A percentile compares a stretch with the other conserved stretches of the same genome.
Conservation (phyloP, 768 basidiomycete genomes). For the Trametes maxima region DNA sequence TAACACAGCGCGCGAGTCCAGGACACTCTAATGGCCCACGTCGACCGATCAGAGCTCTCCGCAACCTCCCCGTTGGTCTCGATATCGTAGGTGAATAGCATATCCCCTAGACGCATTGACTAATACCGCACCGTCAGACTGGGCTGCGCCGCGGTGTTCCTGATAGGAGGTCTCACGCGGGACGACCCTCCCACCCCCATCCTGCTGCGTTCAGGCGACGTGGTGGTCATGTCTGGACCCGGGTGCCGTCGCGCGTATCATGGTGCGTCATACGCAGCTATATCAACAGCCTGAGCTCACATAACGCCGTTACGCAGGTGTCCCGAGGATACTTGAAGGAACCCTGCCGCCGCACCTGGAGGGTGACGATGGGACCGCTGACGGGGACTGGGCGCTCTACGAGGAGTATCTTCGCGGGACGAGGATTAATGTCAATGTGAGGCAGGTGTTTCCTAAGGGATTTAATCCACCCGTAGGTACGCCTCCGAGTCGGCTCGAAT, state of each 20-base stretch:
- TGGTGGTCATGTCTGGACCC: slow-evolving; percentile 91
- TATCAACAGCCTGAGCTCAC: not conserved
- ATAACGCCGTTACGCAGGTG: slow-evolving; percentile 46
- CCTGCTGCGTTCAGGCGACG: slow-evolving; percentile 88
- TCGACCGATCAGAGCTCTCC: slow-evolving; percentile 96
- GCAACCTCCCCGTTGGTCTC: slow-evolving; percentile 91
- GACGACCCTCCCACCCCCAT: slow-evolving; percentile 78
- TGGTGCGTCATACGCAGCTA: slow-evolving; percentile 49
- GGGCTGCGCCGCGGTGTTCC: slow-evolving; percentile 86
- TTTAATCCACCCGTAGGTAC: slow-evolving; percentile 42
- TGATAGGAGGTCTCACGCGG: slow-evolving; percentile 83
- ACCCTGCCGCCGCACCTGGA: slow-evolving; percentile 69
- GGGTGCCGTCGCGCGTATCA: slow-evolving; percentile 88
- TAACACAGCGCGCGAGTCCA: slow-evolving; percentile 28
- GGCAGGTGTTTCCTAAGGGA: slow-evolving; percentile 83
- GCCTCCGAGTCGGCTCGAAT: not conserved
- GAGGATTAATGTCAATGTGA: slow-evolving; percentile 89
- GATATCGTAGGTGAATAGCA: slow-evolving; percentile 67
- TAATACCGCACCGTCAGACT: slow-evolving; percentile 51
- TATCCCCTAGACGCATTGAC: not conserved
- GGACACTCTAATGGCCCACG: slow-evolving; percentile 96
- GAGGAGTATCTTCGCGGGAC: slow-evolving; percentile 64
- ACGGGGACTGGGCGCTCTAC: slow-evolving; percentile 60
- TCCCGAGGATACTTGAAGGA: slow-evolving; percentile 85
- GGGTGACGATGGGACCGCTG: slow-evolving; percentile 23